These are phyloP conservation scores for Closterium sp. DNA, from an alignment of 139 green algal genomes.

Conservation along the genomic window DNA sequence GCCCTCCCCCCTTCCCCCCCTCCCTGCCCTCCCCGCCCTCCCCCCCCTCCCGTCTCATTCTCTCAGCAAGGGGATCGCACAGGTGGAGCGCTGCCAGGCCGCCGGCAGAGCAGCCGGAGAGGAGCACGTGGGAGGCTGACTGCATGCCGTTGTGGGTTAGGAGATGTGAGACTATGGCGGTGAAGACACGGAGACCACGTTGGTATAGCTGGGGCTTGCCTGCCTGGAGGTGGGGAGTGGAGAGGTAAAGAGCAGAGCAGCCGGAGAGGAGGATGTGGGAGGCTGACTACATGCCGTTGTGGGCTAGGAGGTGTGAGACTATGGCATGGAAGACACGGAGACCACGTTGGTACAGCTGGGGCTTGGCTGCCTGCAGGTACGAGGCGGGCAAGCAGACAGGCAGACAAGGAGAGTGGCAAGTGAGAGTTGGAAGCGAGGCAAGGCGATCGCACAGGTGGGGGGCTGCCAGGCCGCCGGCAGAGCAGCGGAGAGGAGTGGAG, in stretches of 20 bases:
- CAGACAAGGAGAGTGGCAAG: too few species aligned
- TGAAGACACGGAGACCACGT: background rate
- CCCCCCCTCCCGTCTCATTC: background rate
- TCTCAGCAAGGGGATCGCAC: too few species aligned
- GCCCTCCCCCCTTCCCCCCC: background rate
- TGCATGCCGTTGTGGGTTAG: background rate
- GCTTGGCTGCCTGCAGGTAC: too few species aligned
- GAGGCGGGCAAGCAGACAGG: too few species aligned
- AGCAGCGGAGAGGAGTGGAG: background rate
- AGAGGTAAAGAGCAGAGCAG: background rate
- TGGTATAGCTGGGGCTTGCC: background rate
- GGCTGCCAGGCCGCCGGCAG: background rate
- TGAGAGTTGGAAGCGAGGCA: too few species aligned
- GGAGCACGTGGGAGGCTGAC: background rate
- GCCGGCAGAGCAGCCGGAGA: background rate
- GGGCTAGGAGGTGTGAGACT: background rate
- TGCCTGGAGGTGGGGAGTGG: background rate
- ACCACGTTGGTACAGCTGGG: too few species aligned
- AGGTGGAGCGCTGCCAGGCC: background rate
- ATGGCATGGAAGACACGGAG: background rate
- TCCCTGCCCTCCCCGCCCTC: background rate
- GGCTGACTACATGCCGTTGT: background rate
- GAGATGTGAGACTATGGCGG: background rate
- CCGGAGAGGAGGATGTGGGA: background rate
- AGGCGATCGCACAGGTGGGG: too few species aligned